Conservation (phyloP, 2,329 filamentous ascomycete species). For the Paracorniculantispora psalliotae region DNA sequence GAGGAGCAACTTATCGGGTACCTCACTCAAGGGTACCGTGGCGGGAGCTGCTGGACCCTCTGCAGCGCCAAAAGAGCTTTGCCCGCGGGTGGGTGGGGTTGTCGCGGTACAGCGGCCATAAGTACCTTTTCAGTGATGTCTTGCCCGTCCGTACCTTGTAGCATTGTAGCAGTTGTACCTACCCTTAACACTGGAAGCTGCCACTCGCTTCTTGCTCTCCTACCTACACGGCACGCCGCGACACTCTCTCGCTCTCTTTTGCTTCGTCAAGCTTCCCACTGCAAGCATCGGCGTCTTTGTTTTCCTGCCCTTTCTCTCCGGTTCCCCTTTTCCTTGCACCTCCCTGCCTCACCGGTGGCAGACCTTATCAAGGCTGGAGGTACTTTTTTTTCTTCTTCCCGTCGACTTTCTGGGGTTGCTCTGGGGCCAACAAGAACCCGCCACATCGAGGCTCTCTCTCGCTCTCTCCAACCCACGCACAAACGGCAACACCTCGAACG, state of each 20-base stretch:
- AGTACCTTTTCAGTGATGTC: neutral
- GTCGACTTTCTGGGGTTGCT: neutral
- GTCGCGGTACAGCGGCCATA: neutral
- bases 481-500: slow-evolving; percentile 5
- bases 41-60: neutral
- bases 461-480: neutral
- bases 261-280: neutral
- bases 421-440: neutral
- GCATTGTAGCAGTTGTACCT: no score
- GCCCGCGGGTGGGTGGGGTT: slow-evolving; percentile 3
- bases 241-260: neutral
- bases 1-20: neutral
- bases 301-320: neutral
- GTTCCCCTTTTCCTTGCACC: neutral
- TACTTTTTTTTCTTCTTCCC: no score
- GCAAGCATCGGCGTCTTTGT: neutral
- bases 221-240: neutral
- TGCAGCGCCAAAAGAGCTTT: neutral
- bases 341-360: no score
- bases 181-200: no score
- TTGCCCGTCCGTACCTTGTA: no score
- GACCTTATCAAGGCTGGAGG: neutral
- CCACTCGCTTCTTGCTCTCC: neutral
- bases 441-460: neutral
- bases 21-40: neutral